phyloP scores from a whole-genome alignment of 1,284 basidiomycete species.

The Marasmius sp. region DNA sequence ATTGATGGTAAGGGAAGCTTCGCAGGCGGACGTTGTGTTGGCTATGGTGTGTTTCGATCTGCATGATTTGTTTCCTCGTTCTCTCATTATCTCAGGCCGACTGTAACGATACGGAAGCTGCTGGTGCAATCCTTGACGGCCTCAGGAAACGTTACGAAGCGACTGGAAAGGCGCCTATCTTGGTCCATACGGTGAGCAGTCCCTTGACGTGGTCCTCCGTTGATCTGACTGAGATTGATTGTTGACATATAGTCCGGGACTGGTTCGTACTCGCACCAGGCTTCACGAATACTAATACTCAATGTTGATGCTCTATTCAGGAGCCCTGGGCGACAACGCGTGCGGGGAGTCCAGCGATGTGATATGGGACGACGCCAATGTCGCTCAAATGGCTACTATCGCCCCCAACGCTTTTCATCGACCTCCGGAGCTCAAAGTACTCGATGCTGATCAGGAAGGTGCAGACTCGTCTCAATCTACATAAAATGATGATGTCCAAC shows the following conservation, averaged over 20 bases:
- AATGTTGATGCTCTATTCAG: neutral
- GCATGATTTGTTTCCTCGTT: neutral
- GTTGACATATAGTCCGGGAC: conserved; percentile 32
- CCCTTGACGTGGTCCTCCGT: neutral
- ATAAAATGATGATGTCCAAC: neutral
- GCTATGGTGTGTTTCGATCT: neutral
- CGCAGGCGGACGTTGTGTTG: conserved; percentile 13
- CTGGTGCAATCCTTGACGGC: conserved; percentile 23
- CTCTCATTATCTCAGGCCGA: conserved; percentile 16
- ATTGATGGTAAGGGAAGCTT: conserved; percentile 30
- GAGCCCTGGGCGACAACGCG: neutral
- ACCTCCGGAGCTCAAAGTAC: conserved; percentile 26
- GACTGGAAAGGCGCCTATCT: conserved; percentile 19
- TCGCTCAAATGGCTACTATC: conserved; percentile 32
- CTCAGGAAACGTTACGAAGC: conserved; percentile 21
- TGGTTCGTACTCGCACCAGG: conserved; percentile 2
- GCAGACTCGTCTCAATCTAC: neutral
- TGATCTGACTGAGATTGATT: neutral
- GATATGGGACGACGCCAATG: conserved; percentile 37
- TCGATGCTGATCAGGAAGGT: conserved; percentile 34
- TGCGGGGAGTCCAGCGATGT: conserved; percentile 25
- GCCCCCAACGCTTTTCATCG: conserved; percentile 32
- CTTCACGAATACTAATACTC: neutral
- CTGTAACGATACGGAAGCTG: conserved; percentile 16
- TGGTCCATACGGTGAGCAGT: conserved; percentile 29